Conservation (phyloP, 1,139 yeast species). For the Blastobotrys proliferans region DNA sequence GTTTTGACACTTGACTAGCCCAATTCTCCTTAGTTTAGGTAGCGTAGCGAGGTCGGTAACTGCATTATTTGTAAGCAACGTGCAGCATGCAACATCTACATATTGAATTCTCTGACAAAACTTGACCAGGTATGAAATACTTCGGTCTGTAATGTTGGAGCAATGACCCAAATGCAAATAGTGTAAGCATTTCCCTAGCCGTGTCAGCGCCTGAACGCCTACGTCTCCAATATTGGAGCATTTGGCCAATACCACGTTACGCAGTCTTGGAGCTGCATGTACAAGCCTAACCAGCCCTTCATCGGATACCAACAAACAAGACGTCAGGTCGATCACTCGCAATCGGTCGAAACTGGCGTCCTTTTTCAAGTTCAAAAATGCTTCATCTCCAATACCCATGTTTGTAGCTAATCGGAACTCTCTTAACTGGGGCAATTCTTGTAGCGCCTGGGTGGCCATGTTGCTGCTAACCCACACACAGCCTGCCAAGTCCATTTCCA, state of each 20-base stretch:
- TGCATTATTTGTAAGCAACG: constrained; percentile 82
- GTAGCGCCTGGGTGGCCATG: constrained; percentile 58
- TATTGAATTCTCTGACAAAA: constrained; percentile 84
- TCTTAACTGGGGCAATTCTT: constrained; percentile 63
- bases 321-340: constrained; percentile 80
- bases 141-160: constrained; percentile 81
- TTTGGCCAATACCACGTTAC: constrained; percentile 86
- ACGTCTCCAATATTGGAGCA: constrained; percentile 86
- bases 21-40: constrained; percentile 83
- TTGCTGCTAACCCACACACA: constrained; percentile 71
- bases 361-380: constrained; percentile 32
- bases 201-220: constrained; percentile 66
- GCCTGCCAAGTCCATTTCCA: constrained; percentile 85
- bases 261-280: constrained; percentile 70
- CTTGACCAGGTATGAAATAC: constrained; percentile 71
- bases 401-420: constrained; percentile 82
- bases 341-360: constrained; percentile 46
- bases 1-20: constrained; percentile 84
- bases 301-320: constrained; percentile 80
- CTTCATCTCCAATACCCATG: constrained; percentile 61
- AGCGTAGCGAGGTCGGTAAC: constrained; percentile 71
- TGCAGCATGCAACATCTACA: constrained; percentile 92
- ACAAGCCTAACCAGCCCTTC: constrained; percentile 71
- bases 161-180: constrained; percentile 95
- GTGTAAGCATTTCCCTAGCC: constrained; percentile 76